phyloP scores from a whole-genome alignment of 306 rosid genomes.

The Pyrus bretschneideri region DNA sequence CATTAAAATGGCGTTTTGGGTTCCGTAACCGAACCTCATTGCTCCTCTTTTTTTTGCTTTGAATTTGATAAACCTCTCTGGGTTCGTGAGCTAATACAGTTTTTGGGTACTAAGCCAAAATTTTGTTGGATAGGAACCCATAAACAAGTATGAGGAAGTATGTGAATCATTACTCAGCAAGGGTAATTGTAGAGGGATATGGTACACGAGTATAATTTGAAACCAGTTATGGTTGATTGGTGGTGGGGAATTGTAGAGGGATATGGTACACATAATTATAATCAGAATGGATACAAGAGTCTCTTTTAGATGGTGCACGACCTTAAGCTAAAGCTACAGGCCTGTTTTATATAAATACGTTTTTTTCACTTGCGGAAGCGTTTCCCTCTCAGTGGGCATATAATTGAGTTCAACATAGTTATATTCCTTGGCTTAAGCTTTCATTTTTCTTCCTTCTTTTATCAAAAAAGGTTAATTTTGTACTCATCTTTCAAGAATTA shows the following conservation, averaged over 20 bases:
- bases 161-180: slow-evolving; percentile 61
- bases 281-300: slow-evolving; percentile 87
- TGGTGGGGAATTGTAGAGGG: too few species aligned
- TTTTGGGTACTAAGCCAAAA: slow-evolving; percentile 14
- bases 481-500: too few species aligned
- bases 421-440: too few species aligned
- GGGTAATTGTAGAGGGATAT: slow-evolving; percentile 79
- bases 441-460: too few species aligned
- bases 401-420: too few species aligned
- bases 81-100: slow-evolving; percentile 21
- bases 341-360: slow-evolving; percentile 16
- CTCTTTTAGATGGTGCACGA: slow-evolving; percentile 91
- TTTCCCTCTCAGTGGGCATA: neutral
- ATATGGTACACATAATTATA: slow-evolving; percentile 64
- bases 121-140: slow-evolving; percentile 11
- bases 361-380: neutral
- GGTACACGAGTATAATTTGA: neutral
- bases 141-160: slow-evolving; percentile 74
- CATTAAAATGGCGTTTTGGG: slow-evolving; percentile 25
- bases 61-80: slow-evolving; percentile 9
- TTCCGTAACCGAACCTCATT: slow-evolving; percentile 19
- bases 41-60: slow-evolving; percentile 27
- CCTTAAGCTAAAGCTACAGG: slow-evolving; percentile 83
- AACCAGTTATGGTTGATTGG: too few species aligned
- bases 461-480: too few species aligned